A percentile compares a stretch with the other conserved stretches of the same genome.
Evolutionary conservation across 495 filamentous ascomycete genomes (phyloP).

Genomic region (Daldinia caldariorum): DNA sequence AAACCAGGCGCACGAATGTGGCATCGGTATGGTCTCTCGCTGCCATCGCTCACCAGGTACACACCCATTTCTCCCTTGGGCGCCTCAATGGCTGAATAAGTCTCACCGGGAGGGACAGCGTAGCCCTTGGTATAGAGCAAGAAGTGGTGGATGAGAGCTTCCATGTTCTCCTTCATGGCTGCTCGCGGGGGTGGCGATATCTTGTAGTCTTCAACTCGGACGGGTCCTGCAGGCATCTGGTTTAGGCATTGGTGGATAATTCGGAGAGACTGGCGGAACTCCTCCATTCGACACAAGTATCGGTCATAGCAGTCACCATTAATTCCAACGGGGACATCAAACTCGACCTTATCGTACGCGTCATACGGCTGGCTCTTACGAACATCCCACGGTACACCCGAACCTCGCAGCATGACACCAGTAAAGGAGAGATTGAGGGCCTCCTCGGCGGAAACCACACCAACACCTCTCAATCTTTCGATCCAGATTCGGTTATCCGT

Average conservation of each 20-base stretch:
- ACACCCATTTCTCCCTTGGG: slow-evolving; percentile 99
- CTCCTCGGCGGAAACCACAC: slow-evolving; percentile 89
- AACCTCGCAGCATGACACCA: slow-evolving; percentile 97
- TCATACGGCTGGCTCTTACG: slow-evolving; percentile 96
- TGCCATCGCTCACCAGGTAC: slow-evolving; percentile 95
- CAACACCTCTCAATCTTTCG: slow-evolving; percentile 87
- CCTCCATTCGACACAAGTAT: slow-evolving; percentile 99
- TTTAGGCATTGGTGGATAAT: slow-evolving; percentile 99
- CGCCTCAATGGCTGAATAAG: slow-evolving; percentile 96
- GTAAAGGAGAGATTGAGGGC: slow-evolving; percentile 96
- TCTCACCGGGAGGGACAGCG: slow-evolving; percentile 96
- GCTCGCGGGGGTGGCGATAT: slow-evolving; percentile 92
- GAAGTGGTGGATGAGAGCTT: slow-evolving; percentile 99
- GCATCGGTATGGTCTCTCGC: slow-evolving; percentile 94
- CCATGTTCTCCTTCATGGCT: slow-evolving; percentile 99
- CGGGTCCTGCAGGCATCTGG: slow-evolving; percentile 95
- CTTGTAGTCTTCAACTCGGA: slow-evolving; percentile 98
- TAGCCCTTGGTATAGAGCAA: slow-evolving; percentile 98
- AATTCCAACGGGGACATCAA: slow-evolving; percentile 94
- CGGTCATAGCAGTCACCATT: slow-evolving; percentile 99
- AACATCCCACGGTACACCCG: slow-evolving; percentile 97
- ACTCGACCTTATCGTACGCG: slow-evolving; percentile 96
- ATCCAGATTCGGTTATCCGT: slow-evolving; percentile 99
- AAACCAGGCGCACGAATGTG: slow-evolving; percentile 98
- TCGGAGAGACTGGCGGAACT: slow-evolving; percentile 95